Evolutionary conservation across 495 filamentous ascomycete genomes (phyloP).

Genomic region (Tuber borchii): DNA sequence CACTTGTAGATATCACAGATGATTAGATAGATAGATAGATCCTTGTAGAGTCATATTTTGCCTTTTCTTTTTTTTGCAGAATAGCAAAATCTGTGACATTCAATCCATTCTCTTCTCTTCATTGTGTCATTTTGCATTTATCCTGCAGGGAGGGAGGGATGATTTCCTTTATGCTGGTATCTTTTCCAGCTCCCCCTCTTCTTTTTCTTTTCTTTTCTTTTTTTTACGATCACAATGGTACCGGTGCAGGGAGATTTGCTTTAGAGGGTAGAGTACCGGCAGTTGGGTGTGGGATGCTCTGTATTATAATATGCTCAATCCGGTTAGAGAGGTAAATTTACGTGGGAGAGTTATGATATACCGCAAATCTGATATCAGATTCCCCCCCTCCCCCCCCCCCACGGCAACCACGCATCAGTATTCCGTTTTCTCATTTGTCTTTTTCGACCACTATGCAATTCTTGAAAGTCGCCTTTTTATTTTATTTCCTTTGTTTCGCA

Average conservation of each 20-base stretch:
- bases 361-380: conserved; percentile 3
- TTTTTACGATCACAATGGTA: neutral
- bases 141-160: conserved; percentile 2
- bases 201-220: neutral
- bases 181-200: neutral
- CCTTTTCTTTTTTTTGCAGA: neutral
- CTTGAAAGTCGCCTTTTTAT: neutral
- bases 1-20: neutral
- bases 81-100: neutral
- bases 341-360: neutral
- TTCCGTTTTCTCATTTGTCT: neutral
- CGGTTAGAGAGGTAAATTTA: neutral
- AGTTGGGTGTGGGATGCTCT: neutral
- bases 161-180: neutral
- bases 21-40: neutral
- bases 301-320: neutral
- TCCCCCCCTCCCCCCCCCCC: neutral
- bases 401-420: neutral
- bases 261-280: neutral
- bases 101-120: neutral
- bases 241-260: neutral
- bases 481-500: neutral
- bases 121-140: conserved; percentile 1
- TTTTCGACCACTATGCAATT: neutral
- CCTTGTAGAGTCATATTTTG: neutral